These are phyloP conservation scores for Mortierella polycephala DNA, from an alignment of 371 early-diverging fungal species.

Conservation along the genomic window DNA sequence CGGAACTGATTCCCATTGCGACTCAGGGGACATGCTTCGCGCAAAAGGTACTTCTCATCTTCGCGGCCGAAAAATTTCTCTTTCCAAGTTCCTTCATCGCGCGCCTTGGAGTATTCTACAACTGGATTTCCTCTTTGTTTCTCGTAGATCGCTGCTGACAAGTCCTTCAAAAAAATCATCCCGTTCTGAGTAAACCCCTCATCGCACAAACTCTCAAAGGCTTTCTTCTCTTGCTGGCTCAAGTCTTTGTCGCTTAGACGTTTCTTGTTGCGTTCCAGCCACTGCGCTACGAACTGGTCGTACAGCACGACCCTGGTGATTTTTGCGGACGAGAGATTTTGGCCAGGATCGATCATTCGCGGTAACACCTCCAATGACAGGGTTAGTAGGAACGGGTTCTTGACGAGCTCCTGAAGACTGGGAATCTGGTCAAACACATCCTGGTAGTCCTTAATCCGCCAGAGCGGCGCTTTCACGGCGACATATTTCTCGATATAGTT, in stretches of 20 bases:
- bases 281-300: conserved; percentile 2
- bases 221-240: not conserved
- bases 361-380: not conserved
- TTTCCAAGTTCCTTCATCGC: conserved; percentile 2
- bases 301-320: conserved; percentile 9
- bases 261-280: not conserved
- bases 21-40: not conserved
- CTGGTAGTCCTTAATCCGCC: too few species aligned
- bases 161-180: not conserved
- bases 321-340: not conserved
- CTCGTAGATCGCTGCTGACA: not conserved
- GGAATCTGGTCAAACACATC: too few species aligned
- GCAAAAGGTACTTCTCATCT: not conserved
- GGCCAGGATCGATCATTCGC: not conserved
- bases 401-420: too few species aligned
- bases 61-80: not conserved
- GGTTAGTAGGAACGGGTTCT: too few species aligned
- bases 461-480: too few species aligned
- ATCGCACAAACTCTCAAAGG: not conserved
- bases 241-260: not conserved
- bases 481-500: too few species aligned
- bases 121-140: not conserved
- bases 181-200: not conserved
- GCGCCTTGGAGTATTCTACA: not conserved
- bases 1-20: not conserved